A percentile compares a stretch with the other conserved stretches of the same genome.
These are phyloP conservation scores for Eremochloa ophiuroides DNA, from an alignment of 176 grass and related monocot genomes.

Conservation along the genomic window DNA sequence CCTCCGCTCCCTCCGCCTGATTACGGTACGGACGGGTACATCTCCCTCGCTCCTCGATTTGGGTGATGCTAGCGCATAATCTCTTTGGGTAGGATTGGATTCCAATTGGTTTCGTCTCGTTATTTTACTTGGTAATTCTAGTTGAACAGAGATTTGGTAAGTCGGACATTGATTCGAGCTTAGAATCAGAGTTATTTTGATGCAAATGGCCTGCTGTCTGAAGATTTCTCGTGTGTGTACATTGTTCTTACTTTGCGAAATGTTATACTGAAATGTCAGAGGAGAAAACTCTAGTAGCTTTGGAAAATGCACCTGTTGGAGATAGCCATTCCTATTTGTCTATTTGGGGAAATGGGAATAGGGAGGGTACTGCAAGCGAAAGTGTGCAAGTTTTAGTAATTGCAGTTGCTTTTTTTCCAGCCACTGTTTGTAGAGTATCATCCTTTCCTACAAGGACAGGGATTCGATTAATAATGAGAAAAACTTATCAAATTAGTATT, in stretches of 20 bases:
- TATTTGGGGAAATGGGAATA: neutral
- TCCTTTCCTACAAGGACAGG: neutral
- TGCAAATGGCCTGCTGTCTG: neutral
- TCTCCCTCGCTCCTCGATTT: neutral
- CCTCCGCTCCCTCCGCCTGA: slow-evolving; percentile 2
- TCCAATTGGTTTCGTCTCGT: too few relatives aligned
- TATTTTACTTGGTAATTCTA: neutral
- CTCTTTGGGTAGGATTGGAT: neutral
- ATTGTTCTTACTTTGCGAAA: neutral
- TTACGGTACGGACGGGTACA: neutral
- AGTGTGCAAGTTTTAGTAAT: neutral
- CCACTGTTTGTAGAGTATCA: neutral
- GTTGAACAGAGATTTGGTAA: neutral
- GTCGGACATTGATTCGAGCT: neutral
- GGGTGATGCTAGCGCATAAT: neutral
- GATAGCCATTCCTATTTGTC: neutral
- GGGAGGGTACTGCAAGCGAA: neutral
- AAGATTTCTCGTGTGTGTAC: neutral
- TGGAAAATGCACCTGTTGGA: neutral
- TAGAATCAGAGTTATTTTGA: neutral
- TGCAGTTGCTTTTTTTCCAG: neutral
- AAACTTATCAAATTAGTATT: neutral
- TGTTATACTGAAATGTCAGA: neutral
- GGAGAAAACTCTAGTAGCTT: neutral
- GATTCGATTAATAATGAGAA: neutral